phyloP scores from a whole-genome alignment of 768 basidiomycete genomes.

The Tulasnella sp. region DNA sequence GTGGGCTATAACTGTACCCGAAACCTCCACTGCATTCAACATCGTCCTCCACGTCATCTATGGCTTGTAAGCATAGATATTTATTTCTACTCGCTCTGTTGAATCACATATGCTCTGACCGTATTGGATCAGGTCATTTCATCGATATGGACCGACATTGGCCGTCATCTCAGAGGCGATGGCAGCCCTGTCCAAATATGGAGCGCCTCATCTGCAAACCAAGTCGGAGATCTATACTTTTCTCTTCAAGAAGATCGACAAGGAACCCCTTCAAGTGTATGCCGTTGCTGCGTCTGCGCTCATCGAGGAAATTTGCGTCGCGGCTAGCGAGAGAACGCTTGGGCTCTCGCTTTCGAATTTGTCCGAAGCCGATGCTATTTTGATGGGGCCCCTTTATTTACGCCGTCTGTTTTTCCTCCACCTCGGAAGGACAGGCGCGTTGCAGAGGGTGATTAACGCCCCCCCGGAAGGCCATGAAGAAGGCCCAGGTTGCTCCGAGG shows the following conservation, averaged over 20 bases:
- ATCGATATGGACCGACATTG: neutral
- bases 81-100: neutral
- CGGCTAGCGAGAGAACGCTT: conserved; percentile 65
- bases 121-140: neutral
- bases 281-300: conserved; percentile 58
- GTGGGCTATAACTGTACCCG: neutral
- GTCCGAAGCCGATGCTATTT: conserved; percentile 59
- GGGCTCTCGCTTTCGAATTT: conserved; percentile 59
- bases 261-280: conserved; percentile 64
- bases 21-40: neutral
- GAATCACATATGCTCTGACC: neutral
- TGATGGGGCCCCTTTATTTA: conserved; percentile 67
- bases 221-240: conserved; percentile 25
- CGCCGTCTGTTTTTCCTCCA: conserved; percentile 78
- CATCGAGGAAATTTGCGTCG: conserved; percentile 62
- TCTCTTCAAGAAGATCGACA: conserved; percentile 58
- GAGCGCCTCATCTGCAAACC: neutral
- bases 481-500: neutral
- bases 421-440: conserved; percentile 69
- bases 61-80: neutral
- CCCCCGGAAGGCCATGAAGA: neutral
- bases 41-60: conserved; percentile 13
- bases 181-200: neutral
- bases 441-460: conserved; percentile 56
- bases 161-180: neutral